Evolutionary conservation across 495 filamentous ascomycete species (phyloP).

Genomic region (Aspergillus mulundensis): DNA sequence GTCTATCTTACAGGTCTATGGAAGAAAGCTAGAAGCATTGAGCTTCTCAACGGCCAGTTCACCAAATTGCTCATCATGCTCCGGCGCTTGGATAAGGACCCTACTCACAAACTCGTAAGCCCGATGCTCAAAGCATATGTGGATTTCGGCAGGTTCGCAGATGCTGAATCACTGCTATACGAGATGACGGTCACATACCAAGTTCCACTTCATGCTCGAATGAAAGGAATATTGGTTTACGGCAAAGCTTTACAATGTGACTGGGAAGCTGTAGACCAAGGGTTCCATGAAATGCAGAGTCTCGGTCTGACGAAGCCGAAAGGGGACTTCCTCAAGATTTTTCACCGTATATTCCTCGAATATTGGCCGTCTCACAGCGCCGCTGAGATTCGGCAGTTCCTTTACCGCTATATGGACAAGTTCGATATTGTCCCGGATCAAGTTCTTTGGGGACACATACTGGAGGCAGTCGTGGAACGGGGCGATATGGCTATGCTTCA

Average conservation of each 20-base stretch:
- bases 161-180: constrained; percentile 33
- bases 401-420: constrained; percentile 31
- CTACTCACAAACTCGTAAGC: constrained; percentile 42
- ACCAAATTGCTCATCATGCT: constrained; percentile 27
- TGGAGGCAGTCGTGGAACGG: constrained; percentile 40
- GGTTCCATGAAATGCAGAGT: constrained; percentile 36
- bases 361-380: constrained; percentile 38
- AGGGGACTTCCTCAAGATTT: constrained; percentile 28
- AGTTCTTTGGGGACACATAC: constrained; percentile 38
- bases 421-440: constrained; percentile 37
- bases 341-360: constrained; percentile 44
- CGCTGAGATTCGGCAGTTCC: constrained; percentile 30
- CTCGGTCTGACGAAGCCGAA: constrained; percentile 28
- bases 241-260: constrained; percentile 36
- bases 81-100: constrained; percentile 21
- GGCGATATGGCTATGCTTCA: constrained; percentile 29
- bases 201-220: constrained; percentile 33
- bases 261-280: constrained; percentile 39
- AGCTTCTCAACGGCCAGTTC: constrained; percentile 35
- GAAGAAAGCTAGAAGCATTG: constrained; percentile 40
- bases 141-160: constrained; percentile 32
- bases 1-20: constrained; percentile 40
- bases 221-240: constrained; percentile 36
- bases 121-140: constrained; percentile 40
- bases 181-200: constrained; percentile 32